A percentile compares a stretch with the other conserved stretches of the same genome.
These are phyloP conservation scores for Primulina huaijiensis DNA, from an alignment of 257 asterid genomes.

Conservation along the genomic window DNA sequence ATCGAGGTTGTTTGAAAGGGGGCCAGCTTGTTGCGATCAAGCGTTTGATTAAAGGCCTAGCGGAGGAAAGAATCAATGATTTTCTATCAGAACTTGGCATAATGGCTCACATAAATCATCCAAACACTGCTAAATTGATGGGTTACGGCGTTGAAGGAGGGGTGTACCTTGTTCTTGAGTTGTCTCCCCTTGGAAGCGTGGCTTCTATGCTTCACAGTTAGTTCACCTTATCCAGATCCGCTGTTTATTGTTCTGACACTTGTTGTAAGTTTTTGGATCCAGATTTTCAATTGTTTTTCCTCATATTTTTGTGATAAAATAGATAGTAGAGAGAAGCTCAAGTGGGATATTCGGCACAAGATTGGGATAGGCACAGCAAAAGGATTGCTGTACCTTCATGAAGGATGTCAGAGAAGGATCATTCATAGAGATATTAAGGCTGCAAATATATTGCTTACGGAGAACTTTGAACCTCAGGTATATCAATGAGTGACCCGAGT, in stretches of 20 bases:
- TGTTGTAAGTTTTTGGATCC: not conserved
- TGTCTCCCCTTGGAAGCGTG: slow-evolving; percentile 90
- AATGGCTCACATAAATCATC: slow-evolving; percentile 95
- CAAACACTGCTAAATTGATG: slow-evolving; percentile 82
- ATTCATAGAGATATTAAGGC: not conserved
- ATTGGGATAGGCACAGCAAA: not conserved
- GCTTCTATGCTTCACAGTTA: slow-evolving; percentile 89
- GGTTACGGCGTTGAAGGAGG: slow-evolving; percentile 97
- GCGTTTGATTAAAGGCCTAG: slow-evolving; percentile 55
- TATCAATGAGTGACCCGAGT: not conserved
- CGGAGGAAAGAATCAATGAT: slow-evolving; percentile 69
- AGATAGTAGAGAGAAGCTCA: not conserved
- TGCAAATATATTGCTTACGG: not conserved
- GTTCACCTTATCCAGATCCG: slow-evolving; percentile 22
- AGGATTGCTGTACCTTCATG: not conserved
- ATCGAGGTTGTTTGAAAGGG: slow-evolving; percentile 61
- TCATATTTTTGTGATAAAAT: not conserved
- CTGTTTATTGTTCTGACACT: no score
- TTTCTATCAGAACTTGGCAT: slow-evolving; percentile 89
- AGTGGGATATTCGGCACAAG: not conserved
- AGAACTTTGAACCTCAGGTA: not conserved
- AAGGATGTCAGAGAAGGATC: not conserved
- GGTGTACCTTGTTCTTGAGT: slow-evolving; percentile 81
- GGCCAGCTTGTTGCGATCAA: slow-evolving; percentile 85
- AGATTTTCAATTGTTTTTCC: not conserved